A percentile compares a stretch with the other conserved stretches of the same genome.
Conservation (phyloP, 495 filamentous ascomycete genomes). For the Geopyxis carbonaria region DNA sequence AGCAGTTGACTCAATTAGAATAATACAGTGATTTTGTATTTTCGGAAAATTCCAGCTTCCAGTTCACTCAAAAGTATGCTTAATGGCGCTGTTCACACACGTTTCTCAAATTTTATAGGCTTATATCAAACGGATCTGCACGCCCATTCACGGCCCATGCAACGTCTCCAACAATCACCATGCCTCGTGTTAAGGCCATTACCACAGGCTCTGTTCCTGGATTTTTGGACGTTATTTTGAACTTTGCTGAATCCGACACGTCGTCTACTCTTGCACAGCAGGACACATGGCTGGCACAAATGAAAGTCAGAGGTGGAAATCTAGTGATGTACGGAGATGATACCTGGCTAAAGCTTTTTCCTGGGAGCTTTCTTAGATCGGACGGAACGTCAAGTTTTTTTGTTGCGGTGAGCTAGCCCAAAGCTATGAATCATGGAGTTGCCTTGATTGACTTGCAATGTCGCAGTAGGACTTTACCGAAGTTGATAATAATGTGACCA, state of each 20-base stretch:
- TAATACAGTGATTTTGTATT: conserved; percentile 79
- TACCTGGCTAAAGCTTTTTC: conserved; percentile 96
- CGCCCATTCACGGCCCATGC: conserved; percentile 92
- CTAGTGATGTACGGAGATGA: conserved; percentile 95
- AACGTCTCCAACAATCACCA: conserved; percentile 90
- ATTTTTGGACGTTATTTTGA: conserved; percentile 91
- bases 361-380: conserved; percentile 59
- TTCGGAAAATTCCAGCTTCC: conserved; percentile 60
- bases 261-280: conserved; percentile 67
- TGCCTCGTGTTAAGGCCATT: conserved; percentile 94
- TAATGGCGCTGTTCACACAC: not conserved
- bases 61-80: conserved; percentile 70
- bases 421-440: not conserved
- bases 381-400: conserved; percentile 98
- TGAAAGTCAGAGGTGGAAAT: conserved; percentile 57
- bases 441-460: not conserved
- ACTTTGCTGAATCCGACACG: conserved; percentile 87
- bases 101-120: conserved; percentile 31
- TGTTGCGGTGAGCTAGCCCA: conserved; percentile 62
- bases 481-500: conserved; percentile 93
- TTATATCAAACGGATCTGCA: conserved; percentile 67
- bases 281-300: conserved; percentile 89
- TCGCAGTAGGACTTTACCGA: conserved; percentile 90
- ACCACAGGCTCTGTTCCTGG: conserved; percentile 93
- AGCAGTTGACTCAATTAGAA: no score